Evolutionary conservation across 495 filamentous ascomycete species (phyloP), one percentile per base, ranked within the genome.

Genomic region (Parachaetomium inaequale): DNA sequence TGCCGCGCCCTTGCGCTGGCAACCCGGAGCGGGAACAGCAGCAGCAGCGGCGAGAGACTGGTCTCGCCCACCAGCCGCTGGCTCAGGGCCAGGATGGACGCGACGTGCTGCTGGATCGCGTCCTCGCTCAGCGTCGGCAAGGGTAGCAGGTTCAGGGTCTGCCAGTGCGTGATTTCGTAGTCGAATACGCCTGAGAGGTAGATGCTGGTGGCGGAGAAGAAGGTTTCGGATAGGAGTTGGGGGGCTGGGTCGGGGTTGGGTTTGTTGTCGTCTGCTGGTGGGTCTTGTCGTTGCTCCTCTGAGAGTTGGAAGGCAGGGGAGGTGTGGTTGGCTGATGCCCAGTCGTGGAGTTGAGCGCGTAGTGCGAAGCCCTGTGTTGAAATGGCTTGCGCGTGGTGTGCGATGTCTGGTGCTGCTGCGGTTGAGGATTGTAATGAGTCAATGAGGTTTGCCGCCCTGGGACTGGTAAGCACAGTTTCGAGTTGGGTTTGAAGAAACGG

Each of bases 151-250:
- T 31, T 4, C 1, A 51, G 26, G 7, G 12, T 51, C 17, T 51
- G 47, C 47, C 47, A 51, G 11, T 51, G n/a, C 26, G 26, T 15
- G 2, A 51, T 31, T 26, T 51, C 47, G 26, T 51, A 51, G 47
- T 51, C 47, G 7, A 51, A 51, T 15, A 51, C 47, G 0, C 47
- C 47, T 0, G 47, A 51, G 47, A 51, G 47, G 28, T 51, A 51
- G 28, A 51, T 51, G 28, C 47, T 51, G 26, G 47, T 51, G 47
- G 47, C 47, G 47, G 47, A 51, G 47, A 51, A 51, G 47, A 29
- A 51, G 47, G 47, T 31, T 17, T 29, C 26, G 7, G 23, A 26
- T 4, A 51, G 47, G 26, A 51, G 25, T 26, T 51, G 47, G 17
- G 26, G 17, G 21, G 1, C 42, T 6, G 7, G 14, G 12, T 51